These are phyloP conservation scores for Saccharomycopsis sp. DNA, from an alignment of 805 yeast genomes.

Conservation along the genomic window DNA sequence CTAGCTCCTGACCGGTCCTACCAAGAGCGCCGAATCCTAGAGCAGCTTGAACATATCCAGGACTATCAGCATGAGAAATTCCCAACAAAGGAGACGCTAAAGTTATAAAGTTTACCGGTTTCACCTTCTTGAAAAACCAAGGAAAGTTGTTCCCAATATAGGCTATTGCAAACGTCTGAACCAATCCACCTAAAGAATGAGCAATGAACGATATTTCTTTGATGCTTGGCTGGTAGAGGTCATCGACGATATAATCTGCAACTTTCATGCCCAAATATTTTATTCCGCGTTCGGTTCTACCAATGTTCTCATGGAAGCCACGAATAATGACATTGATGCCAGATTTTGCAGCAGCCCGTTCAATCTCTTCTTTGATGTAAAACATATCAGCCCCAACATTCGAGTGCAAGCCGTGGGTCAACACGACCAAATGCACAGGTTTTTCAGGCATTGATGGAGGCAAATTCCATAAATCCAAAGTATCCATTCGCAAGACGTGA, in stretches of 20 bases:
- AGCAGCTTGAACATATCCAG: slow-evolving; percentile 61
- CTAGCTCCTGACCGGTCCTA: slow-evolving; percentile 71
- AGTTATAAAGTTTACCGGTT: slow-evolving; percentile 62
- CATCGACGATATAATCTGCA: slow-evolving; percentile 54
- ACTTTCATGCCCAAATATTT: slow-evolving; percentile 62
- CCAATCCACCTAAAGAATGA: slow-evolving; percentile 72
- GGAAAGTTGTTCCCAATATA: slow-evolving; percentile 62
- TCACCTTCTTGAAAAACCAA: slow-evolving; percentile 49
- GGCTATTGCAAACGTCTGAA: slow-evolving; percentile 71
- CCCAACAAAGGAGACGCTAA: slow-evolving; percentile 73
- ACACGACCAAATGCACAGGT: slow-evolving; percentile 56
- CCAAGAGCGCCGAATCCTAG: slow-evolving; percentile 71
- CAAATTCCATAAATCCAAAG: slow-evolving; percentile 63
- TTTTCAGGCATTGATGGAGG: slow-evolving; percentile 35
- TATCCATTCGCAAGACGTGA: slow-evolving; percentile 42
- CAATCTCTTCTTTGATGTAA: slow-evolving; percentile 52
- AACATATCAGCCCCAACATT: slow-evolving; percentile 70
- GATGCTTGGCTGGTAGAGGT: slow-evolving; percentile 36
- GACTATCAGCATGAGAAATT: slow-evolving; percentile 63
- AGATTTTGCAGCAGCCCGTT: slow-evolving; percentile 30
- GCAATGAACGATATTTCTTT: slow-evolving; percentile 61
- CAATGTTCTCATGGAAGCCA: slow-evolving; percentile 61
- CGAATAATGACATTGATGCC: slow-evolving; percentile 51
- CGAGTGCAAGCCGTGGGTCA: slow-evolving; percentile 75
- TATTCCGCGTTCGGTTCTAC: slow-evolving; percentile 74